Conservation (phyloP, 2,329 filamentous ascomycete genomes). For the Leptographium radiaticola region DNA sequence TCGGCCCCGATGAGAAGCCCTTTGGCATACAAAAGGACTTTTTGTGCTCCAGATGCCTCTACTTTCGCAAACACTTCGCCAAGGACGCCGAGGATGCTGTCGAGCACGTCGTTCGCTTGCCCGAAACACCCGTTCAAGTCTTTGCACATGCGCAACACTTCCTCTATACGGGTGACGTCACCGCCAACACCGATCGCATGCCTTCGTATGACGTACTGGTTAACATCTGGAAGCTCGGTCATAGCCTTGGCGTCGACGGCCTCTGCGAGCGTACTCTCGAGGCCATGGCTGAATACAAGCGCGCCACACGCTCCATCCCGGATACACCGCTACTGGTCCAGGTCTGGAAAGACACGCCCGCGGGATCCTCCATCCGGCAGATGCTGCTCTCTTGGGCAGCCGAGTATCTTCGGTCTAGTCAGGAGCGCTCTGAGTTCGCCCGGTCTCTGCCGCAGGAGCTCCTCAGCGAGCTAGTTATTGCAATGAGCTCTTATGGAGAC, state of each 20-base stretch:
- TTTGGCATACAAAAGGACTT: constrained; percentile 49
- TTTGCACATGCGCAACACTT: constrained; percentile 44
- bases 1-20: constrained; percentile 36
- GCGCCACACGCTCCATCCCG: constrained; percentile 40
- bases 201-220: constrained; percentile 43
- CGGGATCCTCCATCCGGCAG: constrained; percentile 44
- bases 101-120: constrained; percentile 37
- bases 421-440: constrained; percentile 42
- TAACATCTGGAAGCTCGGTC: constrained; percentile 42
- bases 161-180: constrained; percentile 38
- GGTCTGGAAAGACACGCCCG: constrained; percentile 49
- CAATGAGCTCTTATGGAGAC: constrained; percentile 35
- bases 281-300: constrained; percentile 43
- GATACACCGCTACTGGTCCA: constrained; percentile 44
- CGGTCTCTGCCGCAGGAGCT: constrained; percentile 49
- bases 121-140: constrained; percentile 32
- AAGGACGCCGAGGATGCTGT: constrained; percentile 23
- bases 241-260: constrained; percentile 37
- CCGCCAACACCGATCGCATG: constrained; percentile 23
- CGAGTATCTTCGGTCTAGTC: constrained; percentile 48
- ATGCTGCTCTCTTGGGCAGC: constrained; percentile 49
- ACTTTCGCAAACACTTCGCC: constrained; percentile 33
- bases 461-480: constrained; percentile 47
- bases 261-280: constrained; percentile 43
- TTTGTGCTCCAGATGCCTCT: constrained; percentile 36